A percentile compares a stretch with the other conserved stretches of the same genome.
These are phyloP conservation scores for Murraya paniculata DNA, from an alignment of 345 rosid genomes.

Conservation along the genomic window DNA sequence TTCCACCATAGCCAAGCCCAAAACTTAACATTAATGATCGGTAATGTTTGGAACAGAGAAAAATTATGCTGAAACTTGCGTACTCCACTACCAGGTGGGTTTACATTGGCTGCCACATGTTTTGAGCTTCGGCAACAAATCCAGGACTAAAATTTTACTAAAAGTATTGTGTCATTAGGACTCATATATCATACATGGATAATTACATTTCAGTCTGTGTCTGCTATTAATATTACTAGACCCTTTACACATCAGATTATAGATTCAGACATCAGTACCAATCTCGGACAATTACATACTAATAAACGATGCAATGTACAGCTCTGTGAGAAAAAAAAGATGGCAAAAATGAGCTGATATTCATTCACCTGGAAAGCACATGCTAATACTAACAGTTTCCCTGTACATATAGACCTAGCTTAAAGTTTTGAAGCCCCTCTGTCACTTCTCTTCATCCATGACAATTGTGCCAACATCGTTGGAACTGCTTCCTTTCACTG, in stretches of 20 bases:
- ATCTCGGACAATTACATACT: neutral
- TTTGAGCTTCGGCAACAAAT: no score
- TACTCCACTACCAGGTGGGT: no score
- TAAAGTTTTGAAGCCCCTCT: neutral
- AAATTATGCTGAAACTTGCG: no score
- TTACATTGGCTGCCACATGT: no score
- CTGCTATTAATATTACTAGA: neutral
- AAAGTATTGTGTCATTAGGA: neutral
- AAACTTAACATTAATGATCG: no score
- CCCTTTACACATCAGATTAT: neutral
- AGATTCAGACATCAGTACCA: neutral
- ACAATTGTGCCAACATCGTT: neutral
- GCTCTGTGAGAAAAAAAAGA: neutral
- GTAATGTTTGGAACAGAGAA: no score
- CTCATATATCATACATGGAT: neutral
- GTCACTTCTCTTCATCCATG: neutral
- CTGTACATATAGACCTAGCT: neutral
- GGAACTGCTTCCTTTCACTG: neutral
- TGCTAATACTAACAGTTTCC: neutral
- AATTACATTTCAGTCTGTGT: neutral
- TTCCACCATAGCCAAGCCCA: no score
- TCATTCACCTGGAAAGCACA: conserved; percentile 1
- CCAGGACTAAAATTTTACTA: no score
- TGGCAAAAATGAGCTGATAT: conserved; percentile 11
- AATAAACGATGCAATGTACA: conserved; percentile 2